These are phyloP conservation scores for Sarocladium oryzae DNA, from an alignment of 2,329 filamentous ascomycete genomes.

Conservation along the genomic window DNA sequence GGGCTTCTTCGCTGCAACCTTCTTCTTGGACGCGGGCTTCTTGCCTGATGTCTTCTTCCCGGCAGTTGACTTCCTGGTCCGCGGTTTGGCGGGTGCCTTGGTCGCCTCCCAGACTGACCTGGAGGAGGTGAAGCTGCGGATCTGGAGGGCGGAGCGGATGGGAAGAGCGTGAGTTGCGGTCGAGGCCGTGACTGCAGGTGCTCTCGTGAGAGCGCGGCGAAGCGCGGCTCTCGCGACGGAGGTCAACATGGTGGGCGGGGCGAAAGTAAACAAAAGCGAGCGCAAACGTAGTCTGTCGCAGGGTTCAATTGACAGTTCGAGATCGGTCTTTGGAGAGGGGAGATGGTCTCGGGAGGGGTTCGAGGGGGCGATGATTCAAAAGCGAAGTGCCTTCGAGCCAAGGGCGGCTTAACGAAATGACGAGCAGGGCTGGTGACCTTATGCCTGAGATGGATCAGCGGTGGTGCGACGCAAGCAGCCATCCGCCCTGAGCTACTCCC, in stretches of 20 bases:
- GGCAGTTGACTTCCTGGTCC: conserved; percentile 13
- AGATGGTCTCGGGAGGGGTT: not conserved
- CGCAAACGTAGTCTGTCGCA: not conserved
- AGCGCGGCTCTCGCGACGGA: conserved; percentile 32
- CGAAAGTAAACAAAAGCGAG: conserved; percentile 4
- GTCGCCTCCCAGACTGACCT: not conserved
- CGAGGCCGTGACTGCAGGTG: conserved; percentile 15
- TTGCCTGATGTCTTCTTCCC: conserved; percentile 15
- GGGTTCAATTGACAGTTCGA: not conserved
- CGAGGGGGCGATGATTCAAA: not conserved
- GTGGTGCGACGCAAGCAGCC: conserved; percentile 7
- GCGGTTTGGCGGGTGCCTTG: conserved; percentile 11
- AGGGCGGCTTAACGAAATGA: conserved; percentile 1
- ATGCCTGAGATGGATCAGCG: too few species aligned
- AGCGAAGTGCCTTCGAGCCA: not conserved
- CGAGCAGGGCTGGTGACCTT: conserved; percentile 8
- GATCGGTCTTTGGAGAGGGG: not conserved
- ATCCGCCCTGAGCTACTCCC: conserved; percentile 7
- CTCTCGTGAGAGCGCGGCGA: conserved; percentile 24
- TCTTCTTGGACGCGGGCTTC: conserved; percentile 19
- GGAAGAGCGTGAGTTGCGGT: conserved; percentile 17
- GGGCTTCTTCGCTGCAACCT: conserved; percentile 15
- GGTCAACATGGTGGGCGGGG: conserved; percentile 30
- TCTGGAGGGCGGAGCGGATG: conserved; percentile 16
- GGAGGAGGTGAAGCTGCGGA: conserved; percentile 25